Evolutionary conservation across 805 yeast genomes (phyloP), one percentile per base, ranked within the genome.

Genomic region (Cyberlindnera euphorbiae): DNA sequence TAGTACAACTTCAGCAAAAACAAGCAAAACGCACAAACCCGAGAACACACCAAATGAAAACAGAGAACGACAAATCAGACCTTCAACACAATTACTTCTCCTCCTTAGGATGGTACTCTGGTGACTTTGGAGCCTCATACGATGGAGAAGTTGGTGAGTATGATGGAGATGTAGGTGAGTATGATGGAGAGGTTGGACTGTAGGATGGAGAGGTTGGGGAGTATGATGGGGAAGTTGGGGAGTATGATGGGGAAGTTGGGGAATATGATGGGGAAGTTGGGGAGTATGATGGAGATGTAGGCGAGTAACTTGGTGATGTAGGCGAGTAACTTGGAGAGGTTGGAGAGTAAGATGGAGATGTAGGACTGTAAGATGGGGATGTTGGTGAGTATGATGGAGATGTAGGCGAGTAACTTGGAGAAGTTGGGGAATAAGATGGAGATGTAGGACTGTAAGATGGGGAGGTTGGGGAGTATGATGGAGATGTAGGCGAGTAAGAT

Each of bases 361-460:
- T 67, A 39, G 82, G 81, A 0, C 70, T 60, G 52, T 76, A 76
- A 3, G 61, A 46, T 48, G 93, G 90, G 6, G 85, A 77, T 1
- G 93, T 86, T 35, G 96, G 96, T 2, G 82, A 71, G 61, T 87
- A 88, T 2, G 50, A 60, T 53, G 76, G 89, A 2, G 81, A 73
- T 3, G 84, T 77, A 33, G 86, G 87, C 0, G 76, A 66, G 60
- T 81, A 82, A 12, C 67, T 52, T 49, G 94, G 93, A 0, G 87
- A 77, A 0, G 89, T 81, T 36, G 93, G 93, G 0, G 76, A 67
- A 53, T 81, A 82, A 7, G 63, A 53, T 45, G 97, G 97, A 0
- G 93, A 80, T 0, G 95, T 85, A 46, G 95, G 94, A 1, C 82
- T 71, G 54, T 85, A 85, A 1, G 65, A 47, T 83, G 95, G 94